Conservation (phyloP, 2,329 filamentous ascomycete genomes). For the Scleromitrula shiraiana region DNA sequence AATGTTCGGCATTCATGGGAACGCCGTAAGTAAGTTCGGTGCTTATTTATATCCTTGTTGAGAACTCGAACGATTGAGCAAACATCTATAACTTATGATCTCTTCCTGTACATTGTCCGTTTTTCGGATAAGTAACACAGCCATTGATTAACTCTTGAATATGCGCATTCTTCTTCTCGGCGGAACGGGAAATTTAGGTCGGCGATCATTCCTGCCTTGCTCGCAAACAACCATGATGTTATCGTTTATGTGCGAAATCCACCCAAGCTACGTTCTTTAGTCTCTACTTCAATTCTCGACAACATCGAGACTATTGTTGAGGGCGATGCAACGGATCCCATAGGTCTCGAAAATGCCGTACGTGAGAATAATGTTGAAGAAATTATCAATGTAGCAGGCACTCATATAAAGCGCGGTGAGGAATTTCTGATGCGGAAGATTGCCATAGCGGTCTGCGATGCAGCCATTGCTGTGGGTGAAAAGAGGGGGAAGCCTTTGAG, state of each 20-base stretch:
- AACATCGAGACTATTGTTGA: constrained; percentile 29
- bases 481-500: constrained; percentile 31
- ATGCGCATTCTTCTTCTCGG: constrained; percentile 37
- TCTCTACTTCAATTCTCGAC: constrained; percentile 29
- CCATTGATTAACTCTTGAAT: too few relatives aligned
- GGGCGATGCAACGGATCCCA: constrained; percentile 33
- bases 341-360: constrained; percentile 31
- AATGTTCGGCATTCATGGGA: too few relatives aligned
- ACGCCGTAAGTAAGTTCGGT: too few relatives aligned
- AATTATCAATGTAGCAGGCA: constrained; percentile 34
- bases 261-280: constrained; percentile 31
- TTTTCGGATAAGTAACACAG: too few relatives aligned
- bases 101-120: too few relatives aligned
- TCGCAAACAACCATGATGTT: constrained; percentile 31
- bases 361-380: constrained; percentile 32
- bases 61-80: too few relatives aligned
- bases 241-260: constrained; percentile 34
- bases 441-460: constrained; percentile 31
- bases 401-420: constrained; percentile 33
- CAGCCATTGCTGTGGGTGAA: constrained; percentile 28
- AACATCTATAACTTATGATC: too few relatives aligned
- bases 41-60: too few relatives aligned
- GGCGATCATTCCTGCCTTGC: constrained; percentile 30
- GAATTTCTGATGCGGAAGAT: constrained; percentile 32
- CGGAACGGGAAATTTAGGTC: constrained; percentile 34